Evolutionary conservation across 495 filamentous ascomycete species (phyloP).

Genomic region (Hypoxylon crocopeplum): DNA sequence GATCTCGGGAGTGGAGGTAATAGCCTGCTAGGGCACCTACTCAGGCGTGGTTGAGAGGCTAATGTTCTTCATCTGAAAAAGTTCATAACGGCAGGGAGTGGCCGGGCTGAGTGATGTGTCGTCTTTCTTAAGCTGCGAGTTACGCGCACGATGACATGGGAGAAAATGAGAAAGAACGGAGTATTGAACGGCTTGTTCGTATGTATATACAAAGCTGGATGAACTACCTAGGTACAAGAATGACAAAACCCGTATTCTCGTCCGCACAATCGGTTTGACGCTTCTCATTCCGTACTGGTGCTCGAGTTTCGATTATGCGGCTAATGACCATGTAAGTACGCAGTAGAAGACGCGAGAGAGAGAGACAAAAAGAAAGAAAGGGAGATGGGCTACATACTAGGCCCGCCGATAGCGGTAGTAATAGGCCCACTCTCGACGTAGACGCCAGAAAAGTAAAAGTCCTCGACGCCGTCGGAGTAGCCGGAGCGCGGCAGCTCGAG

Average conservation of each 20-base stretch:
- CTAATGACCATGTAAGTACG: no score
- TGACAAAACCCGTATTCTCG: slow-evolving; percentile 1
- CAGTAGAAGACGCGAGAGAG: no score
- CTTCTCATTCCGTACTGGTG: no score
- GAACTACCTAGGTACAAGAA: slow-evolving; percentile 20
- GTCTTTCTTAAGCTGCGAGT: no score
- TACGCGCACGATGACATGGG: no score
- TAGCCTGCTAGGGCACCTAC: no score
- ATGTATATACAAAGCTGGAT: slow-evolving; percentile 22
- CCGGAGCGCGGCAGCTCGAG: slow-evolving; percentile 68
- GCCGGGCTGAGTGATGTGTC: not conserved
- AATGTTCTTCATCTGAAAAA: no score
- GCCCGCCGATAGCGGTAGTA: slow-evolving; percentile 64
- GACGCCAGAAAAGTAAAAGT: slow-evolving; percentile 77
- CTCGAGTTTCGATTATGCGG: no score
- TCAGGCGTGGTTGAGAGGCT: no score
- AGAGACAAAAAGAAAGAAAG: not conserved
- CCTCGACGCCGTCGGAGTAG: slow-evolving; percentile 60
- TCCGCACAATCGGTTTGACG: not conserved
- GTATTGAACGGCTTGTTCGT: not conserved
- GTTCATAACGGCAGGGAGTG: not conserved
- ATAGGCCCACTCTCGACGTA: slow-evolving; percentile 70
- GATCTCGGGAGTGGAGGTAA: no score
- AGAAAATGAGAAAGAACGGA: not conserved
- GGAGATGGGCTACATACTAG: slow-evolving; percentile 35